phyloP scores from a whole-genome alignment of 2,329 filamentous ascomycete species.

The Alternaria triticina region DNA sequence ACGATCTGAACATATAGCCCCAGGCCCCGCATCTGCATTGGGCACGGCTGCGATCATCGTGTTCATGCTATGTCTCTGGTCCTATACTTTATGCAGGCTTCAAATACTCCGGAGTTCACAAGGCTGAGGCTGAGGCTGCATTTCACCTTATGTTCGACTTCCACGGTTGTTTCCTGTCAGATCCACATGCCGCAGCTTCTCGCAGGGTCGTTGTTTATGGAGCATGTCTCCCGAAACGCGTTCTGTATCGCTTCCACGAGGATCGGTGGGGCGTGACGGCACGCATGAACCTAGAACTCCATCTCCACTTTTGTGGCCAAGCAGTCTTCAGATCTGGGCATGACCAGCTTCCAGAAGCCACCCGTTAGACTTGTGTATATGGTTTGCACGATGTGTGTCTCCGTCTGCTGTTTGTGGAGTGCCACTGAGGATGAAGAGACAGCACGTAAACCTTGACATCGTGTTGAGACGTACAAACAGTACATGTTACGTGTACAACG shows the following conservation, averaged over 20 bases:
- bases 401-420: not conserved
- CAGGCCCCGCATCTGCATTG: not conserved
- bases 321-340: not conserved
- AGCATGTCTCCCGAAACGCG: constrained; percentile 1
- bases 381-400: not conserved
- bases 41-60: not conserved
- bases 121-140: not conserved
- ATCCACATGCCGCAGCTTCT: not conserved
- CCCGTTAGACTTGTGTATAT: not conserved
- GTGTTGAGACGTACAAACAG: not conserved
- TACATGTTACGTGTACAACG: not conserved
- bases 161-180: constrained; percentile 7
- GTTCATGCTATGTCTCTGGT: constrained; percentile 8
- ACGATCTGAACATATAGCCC: not conserved
- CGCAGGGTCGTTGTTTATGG: not conserved
- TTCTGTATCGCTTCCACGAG: constrained; percentile 3
- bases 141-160: not conserved
- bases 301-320: not conserved
- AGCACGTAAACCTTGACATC: not conserved
- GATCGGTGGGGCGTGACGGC: not conserved
- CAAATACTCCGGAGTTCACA: not conserved
- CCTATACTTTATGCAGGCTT: not conserved
- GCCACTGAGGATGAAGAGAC: not conserved
- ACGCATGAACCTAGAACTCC: not conserved
- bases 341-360: not conserved